Evolutionary conservation across 208 protist species (phyloP).

Genomic region (Leptomonas seymouri): DNA sequence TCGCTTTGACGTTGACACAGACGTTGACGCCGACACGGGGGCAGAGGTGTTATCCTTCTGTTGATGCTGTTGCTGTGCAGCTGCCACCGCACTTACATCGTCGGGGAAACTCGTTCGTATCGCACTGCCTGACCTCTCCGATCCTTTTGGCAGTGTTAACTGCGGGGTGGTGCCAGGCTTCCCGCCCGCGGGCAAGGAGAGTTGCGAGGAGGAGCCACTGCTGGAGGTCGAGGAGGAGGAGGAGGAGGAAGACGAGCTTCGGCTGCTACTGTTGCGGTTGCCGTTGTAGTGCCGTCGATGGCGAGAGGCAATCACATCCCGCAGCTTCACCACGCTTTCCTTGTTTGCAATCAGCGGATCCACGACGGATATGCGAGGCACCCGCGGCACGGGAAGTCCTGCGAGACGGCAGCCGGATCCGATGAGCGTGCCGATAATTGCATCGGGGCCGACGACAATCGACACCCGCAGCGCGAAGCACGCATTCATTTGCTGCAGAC

Average conservation of each 20-base stretch:
- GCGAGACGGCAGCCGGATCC: conserved; percentile 81
- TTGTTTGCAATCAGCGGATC: conserved; percentile 60
- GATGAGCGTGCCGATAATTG: conserved; percentile 78
- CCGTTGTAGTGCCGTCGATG: conserved; percentile 22
- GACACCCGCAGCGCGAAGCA: conserved; percentile 85
- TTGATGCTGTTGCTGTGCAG: neutral
- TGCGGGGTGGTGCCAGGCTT: neutral
- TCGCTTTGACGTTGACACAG: conserved; percentile 5
- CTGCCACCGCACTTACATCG: conserved; percentile 1
- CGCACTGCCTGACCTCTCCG: neutral
- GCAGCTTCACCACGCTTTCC: conserved; percentile 69
- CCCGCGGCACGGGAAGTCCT: conserved; percentile 65
- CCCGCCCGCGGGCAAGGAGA: neutral
- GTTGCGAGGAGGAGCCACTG: neutral
- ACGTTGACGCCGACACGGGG: neutral
- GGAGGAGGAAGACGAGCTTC: conserved; percentile 33
- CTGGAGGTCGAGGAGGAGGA: conserved; percentile 11
- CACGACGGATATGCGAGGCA: conserved; percentile 66
- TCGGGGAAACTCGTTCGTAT: conserved; percentile 8
- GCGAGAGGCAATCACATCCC: conserved; percentile 58
- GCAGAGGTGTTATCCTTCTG: neutral
- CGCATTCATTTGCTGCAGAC: conserved; percentile 80
- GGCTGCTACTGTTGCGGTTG: conserved; percentile 22
- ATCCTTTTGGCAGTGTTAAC: neutral
- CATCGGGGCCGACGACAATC: conserved; percentile 67